phyloP scores from a whole-genome alignment of 2,329 filamentous ascomycete genomes.

The Biscogniauxia sp. region DNA sequence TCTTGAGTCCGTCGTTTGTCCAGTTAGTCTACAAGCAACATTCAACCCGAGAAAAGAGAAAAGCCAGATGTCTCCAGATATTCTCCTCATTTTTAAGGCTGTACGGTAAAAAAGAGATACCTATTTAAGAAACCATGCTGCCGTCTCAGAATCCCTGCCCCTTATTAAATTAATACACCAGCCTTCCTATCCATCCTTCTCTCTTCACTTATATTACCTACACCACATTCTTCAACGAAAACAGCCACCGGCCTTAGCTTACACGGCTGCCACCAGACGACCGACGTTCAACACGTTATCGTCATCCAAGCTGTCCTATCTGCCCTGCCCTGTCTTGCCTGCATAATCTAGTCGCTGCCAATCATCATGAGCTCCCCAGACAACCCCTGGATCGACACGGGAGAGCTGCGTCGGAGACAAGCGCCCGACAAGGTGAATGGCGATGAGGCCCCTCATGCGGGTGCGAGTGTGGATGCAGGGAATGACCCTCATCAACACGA shows the following conservation, averaged over 20 bases:
- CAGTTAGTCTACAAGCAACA: background rate
- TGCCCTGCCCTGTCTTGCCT: background rate
- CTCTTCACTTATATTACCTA: too few relatives aligned
- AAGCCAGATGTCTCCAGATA: background rate
- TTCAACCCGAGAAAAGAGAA: too few relatives aligned
- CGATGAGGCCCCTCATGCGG: conserved; percentile 12
- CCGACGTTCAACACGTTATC: conserved; percentile 25
- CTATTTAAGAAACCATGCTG: background rate
- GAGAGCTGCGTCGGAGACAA: conserved; percentile 30
- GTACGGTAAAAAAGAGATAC: background rate
- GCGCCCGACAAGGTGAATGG: conserved; percentile 11
- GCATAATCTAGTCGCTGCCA: conserved; percentile 3
- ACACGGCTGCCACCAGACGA: conserved; percentile 22
- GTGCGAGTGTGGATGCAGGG: conserved; percentile 12
- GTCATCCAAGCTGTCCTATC: conserved; percentile 2
- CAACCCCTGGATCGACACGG: conserved; percentile 17
- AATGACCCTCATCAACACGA: conserved; percentile 1
- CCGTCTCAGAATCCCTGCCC: background rate
- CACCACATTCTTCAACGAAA: background rate
- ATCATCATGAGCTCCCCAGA: conserved; percentile 25
- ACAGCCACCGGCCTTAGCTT: background rate
- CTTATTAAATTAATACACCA: too few relatives aligned
- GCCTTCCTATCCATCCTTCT: too few relatives aligned
- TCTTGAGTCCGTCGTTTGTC: background rate
- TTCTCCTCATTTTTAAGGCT: conserved; percentile 5